A percentile compares a stretch with the other conserved stretches of the same genome.
Evolutionary conservation across 768 basidiomycete genomes (phyloP).

Genomic region (Paxillus rubicundulus): DNA sequence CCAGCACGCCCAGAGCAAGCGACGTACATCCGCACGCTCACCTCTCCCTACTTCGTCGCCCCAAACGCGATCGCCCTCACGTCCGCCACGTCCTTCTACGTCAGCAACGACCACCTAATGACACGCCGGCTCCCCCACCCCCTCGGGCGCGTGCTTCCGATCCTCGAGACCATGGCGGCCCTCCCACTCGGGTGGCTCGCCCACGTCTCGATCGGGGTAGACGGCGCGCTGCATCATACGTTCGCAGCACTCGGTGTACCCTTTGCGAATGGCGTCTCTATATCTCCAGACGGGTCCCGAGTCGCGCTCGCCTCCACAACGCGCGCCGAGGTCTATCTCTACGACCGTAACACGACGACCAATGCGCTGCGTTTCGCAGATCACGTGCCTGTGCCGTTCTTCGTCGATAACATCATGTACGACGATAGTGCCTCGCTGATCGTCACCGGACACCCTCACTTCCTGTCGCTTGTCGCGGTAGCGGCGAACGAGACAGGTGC

Average conservation of each 20-base stretch:
- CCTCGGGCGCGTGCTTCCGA: constrained; percentile 49
- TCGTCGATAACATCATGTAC: constrained; percentile 60
- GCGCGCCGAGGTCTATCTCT: constrained; percentile 46
- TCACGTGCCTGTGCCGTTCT: constrained; percentile 52
- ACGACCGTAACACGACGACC: constrained; percentile 44
- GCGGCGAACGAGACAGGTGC: constrained; percentile 43
- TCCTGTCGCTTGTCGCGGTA: constrained; percentile 47
- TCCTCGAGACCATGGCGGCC: constrained; percentile 53
- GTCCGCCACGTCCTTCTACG: constrained; percentile 64
- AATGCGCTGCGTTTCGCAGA: constrained; percentile 42
- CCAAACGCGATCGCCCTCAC: constrained; percentile 69
- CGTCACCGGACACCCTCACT: constrained; percentile 67
- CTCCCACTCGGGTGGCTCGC: constrained; percentile 61
- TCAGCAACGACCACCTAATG: constrained; percentile 70
- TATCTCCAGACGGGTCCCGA: constrained; percentile 48
- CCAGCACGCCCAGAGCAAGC: constrained; percentile 44
- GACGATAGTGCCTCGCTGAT: constrained; percentile 47
- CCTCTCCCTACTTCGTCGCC: constrained; percentile 55
- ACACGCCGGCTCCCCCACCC: constrained; percentile 55
- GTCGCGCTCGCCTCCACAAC: constrained; percentile 61
- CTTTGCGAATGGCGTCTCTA: constrained; percentile 68
- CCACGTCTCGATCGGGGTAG: constrained; percentile 47
- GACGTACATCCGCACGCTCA: constrained; percentile 57
- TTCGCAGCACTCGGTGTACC: constrained; percentile 49
- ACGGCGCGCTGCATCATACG: constrained; percentile 32